A percentile compares a stretch with the other conserved stretches of the same genome.
These are phyloP conservation scores for Globisporangium nagaii DNA, from an alignment of 352 stramenopile species.

Conservation along the genomic window DNA sequence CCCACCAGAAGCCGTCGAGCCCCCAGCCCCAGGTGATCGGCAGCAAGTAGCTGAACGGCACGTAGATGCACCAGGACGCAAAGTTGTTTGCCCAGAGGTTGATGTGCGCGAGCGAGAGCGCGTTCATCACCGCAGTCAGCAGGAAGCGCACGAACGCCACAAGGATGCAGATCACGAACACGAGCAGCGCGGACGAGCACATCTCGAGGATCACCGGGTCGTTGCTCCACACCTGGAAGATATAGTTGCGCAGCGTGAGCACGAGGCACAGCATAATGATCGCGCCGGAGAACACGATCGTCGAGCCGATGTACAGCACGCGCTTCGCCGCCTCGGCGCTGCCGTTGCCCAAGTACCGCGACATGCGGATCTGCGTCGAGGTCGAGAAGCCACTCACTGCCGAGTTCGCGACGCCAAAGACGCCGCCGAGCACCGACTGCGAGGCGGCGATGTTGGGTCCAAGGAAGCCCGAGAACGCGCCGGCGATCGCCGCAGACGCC, in stretches of 20 bases:
- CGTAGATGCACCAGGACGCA: slow-evolving; percentile 40
- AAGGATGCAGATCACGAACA: slow-evolving; percentile 49
- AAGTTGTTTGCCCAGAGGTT: slow-evolving; percentile 51
- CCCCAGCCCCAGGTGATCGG: slow-evolving; percentile 38
- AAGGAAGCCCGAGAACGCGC: slow-evolving; percentile 38
- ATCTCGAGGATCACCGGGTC: slow-evolving; percentile 37
- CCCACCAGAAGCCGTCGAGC: slow-evolving; percentile 47
- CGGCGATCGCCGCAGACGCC: slow-evolving; percentile 33
- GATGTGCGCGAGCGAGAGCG: slow-evolving; percentile 35
- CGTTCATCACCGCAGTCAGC: slow-evolving; percentile 35
- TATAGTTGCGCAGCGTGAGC: slow-evolving; percentile 25
- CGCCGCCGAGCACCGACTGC: slow-evolving; percentile 32
- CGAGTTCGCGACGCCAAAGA: slow-evolving; percentile 44
- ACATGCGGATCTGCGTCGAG: slow-evolving; percentile 48
- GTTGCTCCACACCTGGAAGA: slow-evolving; percentile 42
- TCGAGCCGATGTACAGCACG: slow-evolving; percentile 30
- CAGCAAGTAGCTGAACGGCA: slow-evolving; percentile 40
- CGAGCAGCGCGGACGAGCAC: slow-evolving; percentile 30
- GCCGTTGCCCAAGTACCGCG: slow-evolving; percentile 40
- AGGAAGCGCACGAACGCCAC: slow-evolving; percentile 48
- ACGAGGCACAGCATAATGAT: slow-evolving; percentile 29
- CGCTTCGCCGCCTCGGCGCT: slow-evolving; percentile 36
- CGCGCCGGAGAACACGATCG: slow-evolving; percentile 28
- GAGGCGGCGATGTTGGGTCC: slow-evolving; percentile 41
- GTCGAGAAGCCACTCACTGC: slow-evolving; percentile 40